Evolutionary conservation across 768 basidiomycete genomes (phyloP), one percentile per base, ranked within the genome.

Genomic region (Mycena indigotica): DNA sequence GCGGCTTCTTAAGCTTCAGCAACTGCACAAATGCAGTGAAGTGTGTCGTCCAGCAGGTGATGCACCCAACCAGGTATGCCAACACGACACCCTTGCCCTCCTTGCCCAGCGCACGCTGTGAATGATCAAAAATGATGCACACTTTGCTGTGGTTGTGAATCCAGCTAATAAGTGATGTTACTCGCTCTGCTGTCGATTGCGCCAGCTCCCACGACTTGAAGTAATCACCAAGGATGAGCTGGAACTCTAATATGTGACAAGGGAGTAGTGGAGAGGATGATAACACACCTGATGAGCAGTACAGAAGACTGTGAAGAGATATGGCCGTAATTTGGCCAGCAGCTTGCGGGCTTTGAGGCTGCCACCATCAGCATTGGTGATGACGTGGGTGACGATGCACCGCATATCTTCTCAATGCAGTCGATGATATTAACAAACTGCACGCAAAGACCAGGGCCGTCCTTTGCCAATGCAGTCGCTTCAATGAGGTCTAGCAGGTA

Each of bases 101-200:
- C n/a, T 46, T 60, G 62, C 49, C 53, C 44, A 45, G 64, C 48
- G 56, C 55, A 2, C 54, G 50, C 40, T 72, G 69, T 1, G 29
- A 25, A 2, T 63, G 53, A 48, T 72, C 52, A 29, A 72, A 70
- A 3, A 72, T 46, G 21, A 62, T 58, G n/a, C 61, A 57, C n/a
- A 72, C 69, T 28, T 49, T 51, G 25, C 62, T 59, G 57, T 72
- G 68, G 46, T 66, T 68, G 16, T 63, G 50, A 19, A 70, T 39
- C 67, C 67, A 70, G 38, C 69, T 66, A 52, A 71, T 68, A 12
- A 68, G 52, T 2, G 53, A 53, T 0, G 69, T 71, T 19, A 69
- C 69, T 29, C 68, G 55, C 58, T 68, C 66, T 30, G 63, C 65
- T 3, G 30, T 68, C 28, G 58, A 16, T 28, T 53, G 65, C 10